phyloP scores from a whole-genome alignment of 148 eudicot species.

The Spergularia marina region DNA sequence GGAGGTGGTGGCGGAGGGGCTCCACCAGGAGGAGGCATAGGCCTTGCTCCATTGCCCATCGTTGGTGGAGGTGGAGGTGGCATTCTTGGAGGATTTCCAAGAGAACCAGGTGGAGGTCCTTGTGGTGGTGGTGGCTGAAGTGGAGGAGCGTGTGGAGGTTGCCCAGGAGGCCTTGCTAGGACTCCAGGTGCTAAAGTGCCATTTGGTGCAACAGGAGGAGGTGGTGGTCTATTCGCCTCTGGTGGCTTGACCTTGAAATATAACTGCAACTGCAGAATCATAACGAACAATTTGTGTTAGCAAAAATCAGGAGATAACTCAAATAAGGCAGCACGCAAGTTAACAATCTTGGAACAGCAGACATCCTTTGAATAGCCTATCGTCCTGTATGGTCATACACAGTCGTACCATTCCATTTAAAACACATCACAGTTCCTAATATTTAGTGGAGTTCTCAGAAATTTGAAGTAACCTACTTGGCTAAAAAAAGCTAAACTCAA shows the following conservation, averaged over 20 bases:
- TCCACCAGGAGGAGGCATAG: slow-evolving; percentile 73
- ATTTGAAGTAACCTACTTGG: no score
- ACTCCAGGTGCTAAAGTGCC: slow-evolving; percentile 75
- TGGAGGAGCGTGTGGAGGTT: slow-evolving; percentile 59
- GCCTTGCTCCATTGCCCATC: slow-evolving; percentile 80
- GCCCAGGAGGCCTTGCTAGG: slow-evolving; percentile 58
- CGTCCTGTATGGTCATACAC: no score
- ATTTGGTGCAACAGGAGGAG: slow-evolving; percentile 48
- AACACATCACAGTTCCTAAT: no score
- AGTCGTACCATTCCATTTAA: no score
- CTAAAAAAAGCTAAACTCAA: neutral
- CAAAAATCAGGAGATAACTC: neutral
- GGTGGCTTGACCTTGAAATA: slow-evolving; percentile 95
- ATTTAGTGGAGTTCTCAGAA: no score
- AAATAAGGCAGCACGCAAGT: neutral
- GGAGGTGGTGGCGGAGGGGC: slow-evolving; percentile 74
- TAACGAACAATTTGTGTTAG: neutral
- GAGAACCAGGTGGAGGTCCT: slow-evolving; percentile 51
- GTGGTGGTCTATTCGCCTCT: slow-evolving; percentile 75
- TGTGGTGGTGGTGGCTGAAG: slow-evolving; percentile 77
- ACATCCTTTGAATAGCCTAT: neutral
- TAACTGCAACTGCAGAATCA: slow-evolving; percentile 68
- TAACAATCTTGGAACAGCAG: neutral
- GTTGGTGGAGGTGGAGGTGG: slow-evolving; percentile 64
- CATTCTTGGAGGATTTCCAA: slow-evolving; percentile 62